A percentile compares a stretch with the other conserved stretches of the same genome.
Conservation (phyloP, 805 yeast genomes). For the Lipomyces orientalis region DNA sequence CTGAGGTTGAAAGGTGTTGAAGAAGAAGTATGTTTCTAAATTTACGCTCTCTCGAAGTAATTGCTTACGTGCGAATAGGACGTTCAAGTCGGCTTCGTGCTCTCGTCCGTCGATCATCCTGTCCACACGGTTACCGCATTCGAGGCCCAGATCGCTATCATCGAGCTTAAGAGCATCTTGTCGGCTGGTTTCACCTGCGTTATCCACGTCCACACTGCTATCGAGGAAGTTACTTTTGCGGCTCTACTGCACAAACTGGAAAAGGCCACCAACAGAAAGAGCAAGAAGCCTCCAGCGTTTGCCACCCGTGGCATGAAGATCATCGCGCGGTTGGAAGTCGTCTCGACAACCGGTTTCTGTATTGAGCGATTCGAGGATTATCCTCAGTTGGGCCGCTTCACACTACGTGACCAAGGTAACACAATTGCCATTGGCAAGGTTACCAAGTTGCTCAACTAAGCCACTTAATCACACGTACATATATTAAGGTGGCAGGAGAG, state of each 20-base stretch:
- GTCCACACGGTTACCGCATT: conserved; percentile 88
- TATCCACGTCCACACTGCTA: conserved; percentile 98
- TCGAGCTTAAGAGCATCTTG: conserved; percentile 91
- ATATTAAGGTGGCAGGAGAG: background rate
- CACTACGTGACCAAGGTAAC: conserved; percentile 97
- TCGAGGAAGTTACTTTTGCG: conserved; percentile 87
- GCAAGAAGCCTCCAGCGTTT: conserved; percentile 96
- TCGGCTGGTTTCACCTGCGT: conserved; percentile 97
- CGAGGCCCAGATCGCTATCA: conserved; percentile 96
- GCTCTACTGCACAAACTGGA: conserved; percentile 89
- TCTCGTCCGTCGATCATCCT: conserved; percentile 84
- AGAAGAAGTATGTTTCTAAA: conserved; percentile 61
- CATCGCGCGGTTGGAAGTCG: conserved; percentile 84
- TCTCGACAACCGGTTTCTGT: conserved; percentile 76
- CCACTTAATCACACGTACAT: background rate
- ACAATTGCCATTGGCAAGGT: conserved; percentile 99
- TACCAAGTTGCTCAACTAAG: conserved; percentile 68
- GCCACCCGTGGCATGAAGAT: conserved; percentile 99
- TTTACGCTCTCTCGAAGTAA: background rate
- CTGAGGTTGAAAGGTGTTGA: conserved; percentile 92
- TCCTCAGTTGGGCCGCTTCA: conserved; percentile 97
- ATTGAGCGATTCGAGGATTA: conserved; percentile 90
- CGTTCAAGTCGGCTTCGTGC: conserved; percentile 85
- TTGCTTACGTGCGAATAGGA: conserved; percentile 49
- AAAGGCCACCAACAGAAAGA: conserved; percentile 94